Percentiles rank a stretch among this genome's conserved stretches.
Evolutionary conservation across 1,139 yeast species (phyloP).

Genomic region (Hyphopichia fennica): DNA sequence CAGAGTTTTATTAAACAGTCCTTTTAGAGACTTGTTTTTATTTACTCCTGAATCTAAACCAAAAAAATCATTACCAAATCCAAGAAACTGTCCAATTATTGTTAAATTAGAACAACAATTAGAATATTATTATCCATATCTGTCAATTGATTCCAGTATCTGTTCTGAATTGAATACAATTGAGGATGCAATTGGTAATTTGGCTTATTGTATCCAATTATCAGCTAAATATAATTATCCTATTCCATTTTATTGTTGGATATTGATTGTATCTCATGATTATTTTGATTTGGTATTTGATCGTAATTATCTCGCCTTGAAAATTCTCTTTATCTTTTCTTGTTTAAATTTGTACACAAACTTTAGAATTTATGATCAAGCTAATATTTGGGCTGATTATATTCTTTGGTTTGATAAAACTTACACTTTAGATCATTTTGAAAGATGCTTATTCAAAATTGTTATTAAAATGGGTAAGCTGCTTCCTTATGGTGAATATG

Average conservation of each 20-base stretch:
- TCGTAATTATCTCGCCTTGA: constrained; percentile 23
- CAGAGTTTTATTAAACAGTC: background rate
- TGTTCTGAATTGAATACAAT: constrained; percentile 7
- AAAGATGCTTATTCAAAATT: background rate
- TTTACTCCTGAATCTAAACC: too few species aligned
- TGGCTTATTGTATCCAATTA: constrained; percentile 4
- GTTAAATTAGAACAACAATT: constrained; percentile 12
- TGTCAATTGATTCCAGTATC: background rate
- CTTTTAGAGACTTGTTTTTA: background rate
- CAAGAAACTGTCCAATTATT: constrained; percentile 23
- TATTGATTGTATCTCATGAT: constrained; percentile 18
- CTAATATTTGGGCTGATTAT: constrained; percentile 30
- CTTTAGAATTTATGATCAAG: constrained; percentile 18
- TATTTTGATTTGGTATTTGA: constrained; percentile 19
- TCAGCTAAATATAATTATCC: constrained; percentile 20
- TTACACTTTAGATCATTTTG: background rate
- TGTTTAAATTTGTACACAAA: constrained; percentile 19
- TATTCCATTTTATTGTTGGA: constrained; percentile 28
- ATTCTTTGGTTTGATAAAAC: constrained; percentile 20
- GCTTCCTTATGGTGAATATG: background rate
- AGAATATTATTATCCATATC: constrained; percentile 3
- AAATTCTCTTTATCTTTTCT: constrained; percentile 23
- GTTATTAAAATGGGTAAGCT: background rate
- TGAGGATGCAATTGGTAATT: constrained; percentile 10
- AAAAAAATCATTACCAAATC: too few species aligned